Percentiles rank a stretch among this genome's conserved stretches.
phyloP scores from a whole-genome alignment of 495 filamentous ascomycete genomes.

The Tetracladium setigerum region DNA sequence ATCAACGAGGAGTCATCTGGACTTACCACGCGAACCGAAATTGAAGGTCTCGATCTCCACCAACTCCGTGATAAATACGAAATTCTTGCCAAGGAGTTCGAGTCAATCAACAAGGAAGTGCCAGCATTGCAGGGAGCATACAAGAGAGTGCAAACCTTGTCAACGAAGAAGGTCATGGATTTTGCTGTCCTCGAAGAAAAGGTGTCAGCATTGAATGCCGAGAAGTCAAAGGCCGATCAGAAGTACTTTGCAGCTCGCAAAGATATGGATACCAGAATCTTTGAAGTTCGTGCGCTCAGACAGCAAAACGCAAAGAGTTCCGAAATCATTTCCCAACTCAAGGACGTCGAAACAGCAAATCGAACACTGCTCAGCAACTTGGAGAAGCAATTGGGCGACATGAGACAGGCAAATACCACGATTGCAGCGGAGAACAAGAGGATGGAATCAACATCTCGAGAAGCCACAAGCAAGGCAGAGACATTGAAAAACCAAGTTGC shows the following conservation, averaged over 20 bases:
- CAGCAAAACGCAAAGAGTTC: constrained; percentile 82
- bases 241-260: constrained; percentile 97
- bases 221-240: constrained; percentile 94
- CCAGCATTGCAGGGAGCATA: constrained; percentile 79
- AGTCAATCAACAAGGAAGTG: constrained; percentile 78
- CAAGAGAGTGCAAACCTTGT: constrained; percentile 74
- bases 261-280: constrained; percentile 72
- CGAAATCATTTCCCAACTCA: constrained; percentile 86
- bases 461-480: constrained; percentile 60
- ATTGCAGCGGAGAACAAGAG: constrained; percentile 60
- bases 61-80: constrained; percentile 66
- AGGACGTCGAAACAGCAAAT: constrained; percentile 71
- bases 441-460: constrained; percentile 60
- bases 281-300: constrained; percentile 68
- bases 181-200: constrained; percentile 70
- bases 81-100: constrained; percentile 67
- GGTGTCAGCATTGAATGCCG: constrained; percentile 62
- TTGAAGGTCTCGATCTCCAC: constrained; percentile 50
- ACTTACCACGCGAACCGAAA: constrained; percentile 36
- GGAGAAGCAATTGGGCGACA: constrained; percentile 82
- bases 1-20: constrained; percentile 30
- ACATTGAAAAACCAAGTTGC: constrained; percentile 66
- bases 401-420: constrained; percentile 63
- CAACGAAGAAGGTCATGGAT: constrained; percentile 80
- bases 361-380: constrained; percentile 61